Conservation (phyloP, 163 green algal genomes). For the Scenedesmus sp. region DNA sequence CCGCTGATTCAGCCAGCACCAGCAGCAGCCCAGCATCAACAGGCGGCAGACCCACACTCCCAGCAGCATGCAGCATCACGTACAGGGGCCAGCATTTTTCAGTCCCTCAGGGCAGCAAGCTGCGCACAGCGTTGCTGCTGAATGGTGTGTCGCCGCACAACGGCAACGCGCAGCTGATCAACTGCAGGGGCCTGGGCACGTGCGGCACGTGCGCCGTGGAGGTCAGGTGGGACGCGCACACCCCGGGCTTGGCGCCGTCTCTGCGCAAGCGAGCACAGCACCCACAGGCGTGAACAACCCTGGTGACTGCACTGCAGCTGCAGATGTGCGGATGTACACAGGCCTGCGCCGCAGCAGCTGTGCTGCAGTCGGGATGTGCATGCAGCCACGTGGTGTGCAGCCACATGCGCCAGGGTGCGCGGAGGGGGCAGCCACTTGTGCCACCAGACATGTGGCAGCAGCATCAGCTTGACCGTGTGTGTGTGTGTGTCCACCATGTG, state of each 20-base stretch:
- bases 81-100: slow-evolving; percentile 15
- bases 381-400: too few relatives aligned
- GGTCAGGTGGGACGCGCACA: slow-evolving; percentile 38
- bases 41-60: neutral
- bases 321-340: too few relatives aligned
- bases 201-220: slow-evolving; percentile 69
- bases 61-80: neutral
- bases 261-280: neutral
- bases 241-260: neutral
- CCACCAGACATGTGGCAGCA: neutral
- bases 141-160: slow-evolving; percentile 62
- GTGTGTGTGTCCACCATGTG: neutral
- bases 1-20: neutral
- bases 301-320: too few relatives aligned
- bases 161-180: slow-evolving; percentile 60
- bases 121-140: slow-evolving; percentile 59
- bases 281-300: neutral
- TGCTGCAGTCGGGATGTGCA: too few relatives aligned
- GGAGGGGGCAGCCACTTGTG: too few relatives aligned
- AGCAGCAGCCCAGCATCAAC: neutral
- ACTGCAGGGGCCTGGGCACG: slow-evolving; percentile 65
- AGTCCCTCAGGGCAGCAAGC: slow-evolving; percentile 38
- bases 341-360: too few relatives aligned
- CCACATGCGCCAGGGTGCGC: too few relatives aligned
- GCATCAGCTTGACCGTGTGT: neutral